Evolutionary conservation across 768 basidiomycete species (phyloP).

Genomic region (Tylopilus balloui): DNA sequence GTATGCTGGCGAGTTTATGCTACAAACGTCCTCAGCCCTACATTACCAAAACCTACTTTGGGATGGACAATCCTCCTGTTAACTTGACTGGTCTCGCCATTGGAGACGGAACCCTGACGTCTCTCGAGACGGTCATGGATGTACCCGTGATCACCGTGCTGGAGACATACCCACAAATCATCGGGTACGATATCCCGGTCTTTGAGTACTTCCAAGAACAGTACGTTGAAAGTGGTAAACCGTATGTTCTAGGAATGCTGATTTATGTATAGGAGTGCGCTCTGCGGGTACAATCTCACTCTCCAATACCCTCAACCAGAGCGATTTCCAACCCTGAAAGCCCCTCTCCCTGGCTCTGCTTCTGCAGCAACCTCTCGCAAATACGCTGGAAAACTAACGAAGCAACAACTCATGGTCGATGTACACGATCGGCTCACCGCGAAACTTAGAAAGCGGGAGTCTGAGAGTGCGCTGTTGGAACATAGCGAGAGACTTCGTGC

Average conservation of each 20-base stretch:
- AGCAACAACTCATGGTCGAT: slow-evolving; percentile 10
- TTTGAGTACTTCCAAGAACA: slow-evolving; percentile 65
- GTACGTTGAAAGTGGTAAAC: slow-evolving; percentile 35
- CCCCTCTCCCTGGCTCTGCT: neutral
- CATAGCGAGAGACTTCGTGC: slow-evolving; percentile 19
- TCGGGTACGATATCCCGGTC: slow-evolving; percentile 64
- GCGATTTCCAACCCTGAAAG: slow-evolving; percentile 38
- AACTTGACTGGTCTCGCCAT: slow-evolving; percentile 62
- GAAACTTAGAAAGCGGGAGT: slow-evolving; percentile 9
- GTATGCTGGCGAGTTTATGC: neutral
- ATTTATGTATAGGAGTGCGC: slow-evolving; percentile 39
- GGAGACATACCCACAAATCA: slow-evolving; percentile 73
- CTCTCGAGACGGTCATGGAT: slow-evolving; percentile 45
- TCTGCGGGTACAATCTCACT: slow-evolving; percentile 65
- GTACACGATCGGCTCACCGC: slow-evolving; percentile 1
- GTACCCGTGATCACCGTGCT: slow-evolving; percentile 55
- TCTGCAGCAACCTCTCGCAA: neutral
- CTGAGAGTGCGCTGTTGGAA: slow-evolving; percentile 6
- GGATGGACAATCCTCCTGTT: slow-evolving; percentile 56
- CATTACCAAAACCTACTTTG: slow-evolving; percentile 67
- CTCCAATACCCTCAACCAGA: slow-evolving; percentile 63
- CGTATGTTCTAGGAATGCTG: neutral
- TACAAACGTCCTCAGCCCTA: slow-evolving; percentile 51
- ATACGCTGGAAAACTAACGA: slow-evolving; percentile 1
- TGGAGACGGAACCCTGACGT: slow-evolving; percentile 58